Base-by-base conservation (phyloP, 768 basidiomycete genomes). In the Lentinus brumalis region DNA sequence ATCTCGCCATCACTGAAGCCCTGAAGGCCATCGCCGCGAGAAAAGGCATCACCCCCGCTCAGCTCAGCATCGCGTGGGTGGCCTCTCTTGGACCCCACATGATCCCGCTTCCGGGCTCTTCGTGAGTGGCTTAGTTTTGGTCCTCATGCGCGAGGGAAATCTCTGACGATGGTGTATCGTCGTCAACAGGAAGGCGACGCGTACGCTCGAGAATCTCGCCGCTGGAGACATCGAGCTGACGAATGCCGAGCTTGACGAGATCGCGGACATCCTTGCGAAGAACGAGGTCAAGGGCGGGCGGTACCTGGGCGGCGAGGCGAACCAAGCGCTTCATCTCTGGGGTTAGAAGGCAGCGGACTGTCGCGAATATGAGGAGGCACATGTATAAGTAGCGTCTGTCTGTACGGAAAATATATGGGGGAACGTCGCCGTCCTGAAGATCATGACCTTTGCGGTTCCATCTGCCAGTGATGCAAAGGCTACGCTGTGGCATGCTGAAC, bases 91-190 rank as follows among this genome's bases (percentile, higher is more conserved):
- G 66, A 12, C 26, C 56, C 9, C 66, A 66, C 40, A 54, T 66
- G 21, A 73, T 83, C 57, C 81, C 82, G 4, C 74, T 83, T n/a
- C 81, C 82, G 0, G 82, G 82, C 0, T 77, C 76, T 11, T 77
- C 76, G 76, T 77, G 56, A 38, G 66, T 11, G 57, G 10, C 46
- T 35, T 35, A 11, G 11, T 35, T 2, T 3, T 35, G 35, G 1
- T 1, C 35, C 7, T 11, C 35, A 7, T 35, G 35, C 35, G 6
- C 35, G 35, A 7, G 35, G 11, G 1, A 11, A 11, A 35, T 35
- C 35, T 6, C 11, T 35, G 11, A 35, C 35, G 35, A 11, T 18
- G 10, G 6, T n/a, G 26, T 29, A 30, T 5, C 21, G 1, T 6
- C 21, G 5, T 39, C 14, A 57, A 79, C 75, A 49, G 66, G 76